These are phyloP conservation scores for Saccharum spontaneum DNA, from an alignment of 176 grass and related monocot species.

Conservation along the genomic window DNA sequence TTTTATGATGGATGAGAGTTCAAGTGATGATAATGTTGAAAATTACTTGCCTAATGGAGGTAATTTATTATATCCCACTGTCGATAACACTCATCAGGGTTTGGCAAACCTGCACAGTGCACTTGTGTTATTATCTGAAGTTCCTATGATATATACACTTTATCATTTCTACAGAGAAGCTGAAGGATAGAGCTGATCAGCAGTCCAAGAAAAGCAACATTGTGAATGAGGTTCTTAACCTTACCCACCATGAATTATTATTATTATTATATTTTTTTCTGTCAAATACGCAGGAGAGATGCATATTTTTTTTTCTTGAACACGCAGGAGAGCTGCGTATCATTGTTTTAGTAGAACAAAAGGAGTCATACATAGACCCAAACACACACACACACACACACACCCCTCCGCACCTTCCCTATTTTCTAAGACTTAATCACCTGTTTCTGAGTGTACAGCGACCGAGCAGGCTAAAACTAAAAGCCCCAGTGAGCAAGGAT, in stretches of 20 bases:
- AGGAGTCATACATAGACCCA: too few relatives aligned
- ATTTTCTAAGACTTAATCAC: too few relatives aligned
- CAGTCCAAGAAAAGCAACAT: constrained; percentile 58
- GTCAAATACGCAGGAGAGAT: neutral
- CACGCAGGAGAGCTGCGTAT: too few relatives aligned
- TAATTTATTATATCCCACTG: constrained; percentile 37
- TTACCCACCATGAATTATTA: neutral
- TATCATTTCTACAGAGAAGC: constrained; percentile 63
- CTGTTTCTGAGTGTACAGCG: too few relatives aligned
- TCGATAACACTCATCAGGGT: neutral
- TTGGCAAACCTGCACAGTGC: neutral
- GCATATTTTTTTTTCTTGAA: neutral
- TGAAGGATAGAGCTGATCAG: constrained; percentile 58
- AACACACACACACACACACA: too few relatives aligned
- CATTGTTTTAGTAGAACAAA: too few relatives aligned
- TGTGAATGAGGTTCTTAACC: constrained; percentile 60
- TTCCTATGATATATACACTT: constrained; percentile 16
- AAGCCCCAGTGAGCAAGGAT: too few relatives aligned
- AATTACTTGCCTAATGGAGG: constrained; percentile 63
- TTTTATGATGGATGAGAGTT: constrained; percentile 83
- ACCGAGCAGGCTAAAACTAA: too few relatives aligned
- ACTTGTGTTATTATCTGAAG: constrained; percentile 1
- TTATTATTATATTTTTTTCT: neutral
- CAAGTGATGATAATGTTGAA: constrained; percentile 91
- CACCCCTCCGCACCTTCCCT: too few relatives aligned